Base-by-base conservation (phyloP, 2,329 filamentous ascomycete genomes). In the Teratosphaeria epicoccoides region DNA sequence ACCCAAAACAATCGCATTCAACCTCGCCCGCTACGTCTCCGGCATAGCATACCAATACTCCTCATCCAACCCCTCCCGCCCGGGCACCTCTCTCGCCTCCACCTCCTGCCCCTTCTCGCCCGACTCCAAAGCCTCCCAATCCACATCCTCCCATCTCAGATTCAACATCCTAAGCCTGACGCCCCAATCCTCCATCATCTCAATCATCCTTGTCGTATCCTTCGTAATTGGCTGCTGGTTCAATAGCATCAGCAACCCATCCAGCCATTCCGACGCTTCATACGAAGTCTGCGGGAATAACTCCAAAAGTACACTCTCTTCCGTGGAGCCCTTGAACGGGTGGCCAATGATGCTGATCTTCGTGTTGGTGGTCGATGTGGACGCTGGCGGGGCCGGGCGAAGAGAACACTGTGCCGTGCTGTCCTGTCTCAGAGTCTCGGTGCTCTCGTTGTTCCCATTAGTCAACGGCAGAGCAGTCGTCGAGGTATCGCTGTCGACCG, bases 201-300 rank as follows among this genome's bases (percentile, higher is more conserved):
- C 82, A 50, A 96, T 84, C 55, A 97, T 73, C 69, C 93, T 94
- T 66, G 85, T 91, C 29, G 93, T 97, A 71, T 97, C 91, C 2
- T 89, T 82, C n/a, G 93, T 98, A 66, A 98, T 96, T 20, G 93
- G 93, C 53, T 90, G 82, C 70, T 98, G 93, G 65, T 94, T 89
- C 23, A 98, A 77, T 50, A 98, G 76, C 89, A 98, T 95, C 52
- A 97, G 77, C 57, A 98, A 73, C 1, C 93, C 93, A 67, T 98
- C 93, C 4, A 98, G 77, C 93, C 93, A 98, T 70, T 98, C 93
- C 0, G 89, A 94, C 9, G 93, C 93, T 46, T 93, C 73, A 57
- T 82, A 87, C 65, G 93, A 85, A 53, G 82, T 87, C 53, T 82
- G 74, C 5, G 91, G 90, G 67, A 88, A 83, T 49, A 98, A 76